Conservation (phyloP, 2,329 filamentous ascomycete genomes). For the Spiromastix sp. region DNA sequence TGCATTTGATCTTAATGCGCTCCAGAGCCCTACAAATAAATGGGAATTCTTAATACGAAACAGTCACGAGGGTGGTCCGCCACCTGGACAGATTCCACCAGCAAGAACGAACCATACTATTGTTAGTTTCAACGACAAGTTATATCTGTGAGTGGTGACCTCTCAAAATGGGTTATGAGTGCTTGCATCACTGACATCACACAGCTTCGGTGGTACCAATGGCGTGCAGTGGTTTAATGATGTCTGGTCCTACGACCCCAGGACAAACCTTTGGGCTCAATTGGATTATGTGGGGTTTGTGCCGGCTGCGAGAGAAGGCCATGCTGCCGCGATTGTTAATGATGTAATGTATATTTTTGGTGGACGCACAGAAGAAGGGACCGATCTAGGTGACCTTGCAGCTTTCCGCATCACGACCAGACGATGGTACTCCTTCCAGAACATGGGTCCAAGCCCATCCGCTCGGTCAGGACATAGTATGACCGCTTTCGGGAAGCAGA, state of each 20-base stretch:
- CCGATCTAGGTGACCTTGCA: conserved; percentile 84
- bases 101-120: conserved; percentile 91
- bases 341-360: conserved; percentile 99
- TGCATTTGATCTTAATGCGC: conserved; percentile 88
- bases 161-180: conserved; percentile 8
- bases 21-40: conserved; percentile 80
- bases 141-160: conserved; percentile 62
- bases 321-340: conserved; percentile 84
- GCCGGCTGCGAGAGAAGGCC: conserved; percentile 82
- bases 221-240: conserved; percentile 98
- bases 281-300: conserved; percentile 97
- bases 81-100: conserved; percentile 62
- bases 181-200: conserved; percentile 1
- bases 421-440: conserved; percentile 98
- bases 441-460: conserved; percentile 95
- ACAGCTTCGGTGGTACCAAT: conserved; percentile 92
- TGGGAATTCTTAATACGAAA: conserved; percentile 90
- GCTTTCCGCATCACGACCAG: conserved; percentile 73
- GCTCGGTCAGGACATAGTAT: conserved; percentile 93
- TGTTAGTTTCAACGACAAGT: conserved; percentile 82
- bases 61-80: conserved; percentile 47
- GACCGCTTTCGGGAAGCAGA: conserved; percentile 86
- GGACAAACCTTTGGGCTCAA: conserved; percentile 71
- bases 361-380: conserved; percentile 84
- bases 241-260: conserved; percentile 90